Evolutionary conservation across 768 basidiomycete genomes (phyloP).

Genomic region (Kwoniella europaea): DNA sequence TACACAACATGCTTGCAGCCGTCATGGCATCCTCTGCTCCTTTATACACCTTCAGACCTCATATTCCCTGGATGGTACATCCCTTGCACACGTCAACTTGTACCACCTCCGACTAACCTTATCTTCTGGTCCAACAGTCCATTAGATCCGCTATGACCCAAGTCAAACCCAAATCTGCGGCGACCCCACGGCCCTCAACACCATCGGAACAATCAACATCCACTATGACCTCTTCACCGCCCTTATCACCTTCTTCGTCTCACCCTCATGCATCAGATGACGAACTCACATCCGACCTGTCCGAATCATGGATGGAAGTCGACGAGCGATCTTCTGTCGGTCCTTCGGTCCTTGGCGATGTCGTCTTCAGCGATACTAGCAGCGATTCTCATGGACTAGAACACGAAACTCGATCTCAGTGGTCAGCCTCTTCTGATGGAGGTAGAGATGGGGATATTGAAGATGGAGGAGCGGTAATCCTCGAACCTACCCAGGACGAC

Average conservation of each 20-base stretch:
- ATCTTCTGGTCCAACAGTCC: background rate
- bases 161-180: conserved; percentile 12
- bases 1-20: background rate
- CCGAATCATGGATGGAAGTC: conserved; percentile 22
- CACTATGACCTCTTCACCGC: conserved; percentile 9
- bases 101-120: background rate
- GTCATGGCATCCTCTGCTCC: background rate
- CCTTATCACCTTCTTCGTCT: conserved; percentile 16
- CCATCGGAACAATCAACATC: background rate
- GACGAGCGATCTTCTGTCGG: conserved; percentile 22
- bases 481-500: background rate
- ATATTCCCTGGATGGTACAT: background rate
- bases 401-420: conserved; percentile 20
- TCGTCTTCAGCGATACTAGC: conserved; percentile 24
- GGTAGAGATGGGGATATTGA: conserved; percentile 16
- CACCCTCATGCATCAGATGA: conserved; percentile 20
- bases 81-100: background rate
- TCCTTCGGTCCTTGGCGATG: conserved; percentile 22
- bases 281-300: conserved; percentile 15
- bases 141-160: conserved; percentile 7
- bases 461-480: conserved; percentile 1
- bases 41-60: background rate
- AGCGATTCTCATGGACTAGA: conserved; percentile 25
- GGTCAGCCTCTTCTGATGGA: conserved; percentile 17
- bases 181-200: background rate